These are phyloP conservation scores for Penicillium steckii DNA, from an alignment of 495 filamentous ascomycete genomes.

Conservation along the genomic window DNA sequence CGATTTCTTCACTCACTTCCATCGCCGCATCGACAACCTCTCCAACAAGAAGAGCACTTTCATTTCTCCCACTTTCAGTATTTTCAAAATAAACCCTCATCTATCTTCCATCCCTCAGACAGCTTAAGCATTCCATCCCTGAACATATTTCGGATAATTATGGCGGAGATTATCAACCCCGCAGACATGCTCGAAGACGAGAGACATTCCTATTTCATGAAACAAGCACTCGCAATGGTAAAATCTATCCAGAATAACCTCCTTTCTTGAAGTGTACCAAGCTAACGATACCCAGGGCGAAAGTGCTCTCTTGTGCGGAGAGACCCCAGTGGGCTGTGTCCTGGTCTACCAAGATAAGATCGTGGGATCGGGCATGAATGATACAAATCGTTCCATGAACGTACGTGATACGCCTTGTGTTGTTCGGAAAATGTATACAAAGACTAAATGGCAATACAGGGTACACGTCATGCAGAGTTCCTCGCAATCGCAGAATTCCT, in stretches of 20 bases:
- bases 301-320: slow-evolving; percentile 73
- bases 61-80: no score
- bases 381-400: slow-evolving; percentile 84
- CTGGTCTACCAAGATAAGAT: slow-evolving; percentile 72
- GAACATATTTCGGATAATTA: no score
- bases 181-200: slow-evolving; percentile 15
- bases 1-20: no score
- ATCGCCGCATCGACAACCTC: no score
- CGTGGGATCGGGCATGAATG: slow-evolving; percentile 90
- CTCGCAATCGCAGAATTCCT: slow-evolving; percentile 72
- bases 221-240: slow-evolving; percentile 69
- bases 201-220: slow-evolving; percentile 62
- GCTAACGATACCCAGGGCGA: slow-evolving; percentile 55
- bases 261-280: neutral
- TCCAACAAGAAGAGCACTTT: no score
- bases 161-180: neutral
- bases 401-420: slow-evolving; percentile 31
- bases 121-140: no score
- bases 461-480: slow-evolving; percentile 93
- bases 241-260: neutral
- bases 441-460: slow-evolving; percentile 44
- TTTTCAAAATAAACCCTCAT: no score
- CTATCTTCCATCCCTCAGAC: no score
- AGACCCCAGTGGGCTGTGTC: slow-evolving; percentile 96
- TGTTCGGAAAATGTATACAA: neutral